These are phyloP conservation scores for Mortierella sp. DNA, from an alignment of 371 early-diverging fungal species.

Conservation along the genomic window DNA sequence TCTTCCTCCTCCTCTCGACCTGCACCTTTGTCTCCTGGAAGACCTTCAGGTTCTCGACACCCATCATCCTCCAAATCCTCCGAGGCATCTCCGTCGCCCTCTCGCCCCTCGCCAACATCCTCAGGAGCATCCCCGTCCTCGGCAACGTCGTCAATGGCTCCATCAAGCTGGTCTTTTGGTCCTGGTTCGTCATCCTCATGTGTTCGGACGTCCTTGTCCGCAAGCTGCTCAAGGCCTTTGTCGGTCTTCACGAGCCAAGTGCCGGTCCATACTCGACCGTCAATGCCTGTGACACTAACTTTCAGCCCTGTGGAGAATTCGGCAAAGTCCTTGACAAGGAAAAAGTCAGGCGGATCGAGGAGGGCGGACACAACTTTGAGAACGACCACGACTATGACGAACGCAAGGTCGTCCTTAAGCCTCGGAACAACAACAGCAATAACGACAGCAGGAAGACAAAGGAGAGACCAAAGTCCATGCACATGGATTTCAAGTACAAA, in stretches of 20 bases:
- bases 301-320: constrained; percentile 57
- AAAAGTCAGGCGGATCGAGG: constrained; percentile 51
- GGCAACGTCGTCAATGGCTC: constrained; percentile 50
- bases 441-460: constrained; percentile 8
- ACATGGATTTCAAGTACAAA: constrained; percentile 46
- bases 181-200: constrained; percentile 53
- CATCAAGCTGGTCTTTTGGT: constrained; percentile 50
- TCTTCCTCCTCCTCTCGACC: constrained; percentile 52
- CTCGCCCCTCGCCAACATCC: constrained; percentile 35
- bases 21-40: constrained; percentile 56
- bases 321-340: constrained; percentile 53
- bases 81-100: constrained; percentile 36
- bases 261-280: constrained; percentile 52
- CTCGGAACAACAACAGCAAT: not conserved
- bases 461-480: constrained; percentile 42
- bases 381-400: constrained; percentile 47
- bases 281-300: constrained; percentile 56
- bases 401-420: constrained; percentile 16
- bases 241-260: constrained; percentile 54
- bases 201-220: constrained; percentile 51
- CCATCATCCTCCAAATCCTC: constrained; percentile 47
- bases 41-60: constrained; percentile 49
- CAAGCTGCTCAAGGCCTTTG: constrained; percentile 48
- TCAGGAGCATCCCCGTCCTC: constrained; percentile 47
- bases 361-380: constrained; percentile 50